Base-by-base conservation (phyloP, 2,329 filamentous ascomycete species). In the Rachicladosporium sp. region DNA sequence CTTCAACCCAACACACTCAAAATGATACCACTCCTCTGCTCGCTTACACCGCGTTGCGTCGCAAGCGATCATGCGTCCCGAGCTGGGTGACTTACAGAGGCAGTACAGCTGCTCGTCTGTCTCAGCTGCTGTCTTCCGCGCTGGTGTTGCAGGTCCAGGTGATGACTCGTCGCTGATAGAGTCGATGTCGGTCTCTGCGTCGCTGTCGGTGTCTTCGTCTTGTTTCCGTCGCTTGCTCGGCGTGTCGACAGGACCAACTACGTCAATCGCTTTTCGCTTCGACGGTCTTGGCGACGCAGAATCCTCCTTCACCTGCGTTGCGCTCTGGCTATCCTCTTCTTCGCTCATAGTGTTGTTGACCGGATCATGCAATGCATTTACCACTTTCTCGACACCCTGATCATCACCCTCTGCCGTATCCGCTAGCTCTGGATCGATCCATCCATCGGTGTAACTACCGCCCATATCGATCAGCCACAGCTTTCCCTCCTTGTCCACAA, bases 11-110 rank as follows among this genome's bases (percentile, higher is more conserved):
- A 88, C 78, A 51, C 83, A 89, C 45, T 78, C 76, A 31, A 88
- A 70, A 57, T 89, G 83, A 57, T 88, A 89, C 83, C 83, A 89
- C 57, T 87, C 80, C 29, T 27, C 23, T 4, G 23, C 23, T 43
- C 75, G 74, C 48, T 81, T 76, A 62, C 83, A 89, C 61, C 81
- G 64, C 65, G 42, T 34, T 55, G 86, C 86, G 65, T 89, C 83
- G 63, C 83, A 89, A 15, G 81, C 83, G 46, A 89, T 80, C 83
- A 89, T 89, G 53, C 39, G 38, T 9, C 55, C 51, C 4, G 39
- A 34, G 10, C 39, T 41, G 9, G 39, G 39, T 15, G 39, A 31
- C 3, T 41, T 35, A 35, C 39, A 41, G 11, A 36, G 37, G 31
- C 39, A 41, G 34, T 41, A 41, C 13, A 12, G 23, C 23, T 27